Evolutionary conservation across 495 filamentous ascomycete genomes (phyloP), one percentile per base, ranked within the genome.

Genomic region (Thermochaetoides thermophila): DNA sequence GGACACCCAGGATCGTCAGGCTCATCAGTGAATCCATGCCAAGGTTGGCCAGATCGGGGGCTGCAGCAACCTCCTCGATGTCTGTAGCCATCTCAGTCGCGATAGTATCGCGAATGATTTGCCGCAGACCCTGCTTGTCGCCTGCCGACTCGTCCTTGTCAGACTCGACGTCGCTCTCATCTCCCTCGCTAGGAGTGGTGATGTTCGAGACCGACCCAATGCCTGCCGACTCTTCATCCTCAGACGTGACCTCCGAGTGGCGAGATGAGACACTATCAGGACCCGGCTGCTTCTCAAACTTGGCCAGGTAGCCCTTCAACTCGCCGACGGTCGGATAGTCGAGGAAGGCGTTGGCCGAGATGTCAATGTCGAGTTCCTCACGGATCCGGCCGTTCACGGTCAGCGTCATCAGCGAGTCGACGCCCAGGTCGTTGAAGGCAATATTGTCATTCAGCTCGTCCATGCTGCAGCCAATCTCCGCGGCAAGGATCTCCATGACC

Each of bases 21-120:
- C 56, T 60, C 64, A 76, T 69, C 27, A 77, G 60, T 0, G 70
- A 74, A 42, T 76, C 72, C 50, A 76, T 62, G 27, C 72, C 72
- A n/a, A 74, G 49, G 11, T 64, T 59, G 15, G 62, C 53, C 24
- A 75, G 52, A 36, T 68, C 60, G 5, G 60, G 57, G 7, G 55
- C 59, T 18, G 65, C 63, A 9, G 57, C 44, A 30, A 86, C 62
- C 40, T 82, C 78, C 4, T 75, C 66, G 0, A 74, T 55, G 4
- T 74, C 57, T 9, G 81, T 66, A 14, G 72, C 74, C 53, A 81
- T 78, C 45, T 84, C 80, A 17, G 68, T 59, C 2, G 76, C 69
- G 29, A 85, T 68, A 34, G 71, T 78, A 12, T 60, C 53, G 21
- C 68, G 64, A 5, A 79, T 62, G 17, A 61, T 58, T 22, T 57